Evolutionary conservation across 1,284 basidiomycete genomes (phyloP).

Genomic region (Athelia sp.): DNA sequence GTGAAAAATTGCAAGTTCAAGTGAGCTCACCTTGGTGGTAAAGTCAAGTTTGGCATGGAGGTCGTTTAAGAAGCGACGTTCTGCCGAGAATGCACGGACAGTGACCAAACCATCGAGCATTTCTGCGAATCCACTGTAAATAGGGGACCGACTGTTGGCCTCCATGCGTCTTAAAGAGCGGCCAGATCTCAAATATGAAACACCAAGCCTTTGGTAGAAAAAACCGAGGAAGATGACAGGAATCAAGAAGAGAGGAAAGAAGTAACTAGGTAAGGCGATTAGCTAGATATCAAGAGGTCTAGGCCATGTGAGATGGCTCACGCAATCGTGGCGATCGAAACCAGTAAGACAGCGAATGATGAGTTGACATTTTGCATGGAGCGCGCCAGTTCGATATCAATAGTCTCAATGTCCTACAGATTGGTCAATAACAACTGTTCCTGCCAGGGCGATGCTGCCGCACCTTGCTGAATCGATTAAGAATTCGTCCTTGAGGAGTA

Average conservation of each 20-base stretch:
- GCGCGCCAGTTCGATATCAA: slow-evolving; percentile 44
- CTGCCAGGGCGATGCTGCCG: not conserved
- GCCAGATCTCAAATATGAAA: slow-evolving; percentile 55
- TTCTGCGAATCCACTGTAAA: slow-evolving; percentile 68
- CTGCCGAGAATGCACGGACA: slow-evolving; percentile 12
- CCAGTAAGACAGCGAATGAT: slow-evolving; percentile 41
- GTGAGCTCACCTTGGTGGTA: slow-evolving; percentile 10
- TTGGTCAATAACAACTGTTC: not conserved
- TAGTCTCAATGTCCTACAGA: slow-evolving; percentile 47
- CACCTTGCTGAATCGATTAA: slow-evolving; percentile 48
- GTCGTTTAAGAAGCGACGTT: slow-evolving; percentile 11
- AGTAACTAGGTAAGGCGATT: slow-evolving; percentile 32
- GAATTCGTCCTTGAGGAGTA: slow-evolving; percentile 47
- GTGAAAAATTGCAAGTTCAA: not conserved
- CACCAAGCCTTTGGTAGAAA: slow-evolving; percentile 43
- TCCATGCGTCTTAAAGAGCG: slow-evolving; percentile 60
- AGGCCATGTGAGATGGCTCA: no score
- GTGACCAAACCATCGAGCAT: slow-evolving; percentile 65
- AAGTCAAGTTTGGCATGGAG: slow-evolving; percentile 11
- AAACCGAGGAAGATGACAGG: slow-evolving; percentile 49
- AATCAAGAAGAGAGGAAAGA: slow-evolving; percentile 58
- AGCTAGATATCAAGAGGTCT: no score
- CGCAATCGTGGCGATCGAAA: slow-evolving; percentile 26
- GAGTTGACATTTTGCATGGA: slow-evolving; percentile 42
- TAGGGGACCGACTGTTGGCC: slow-evolving; percentile 48